These are phyloP conservation scores for Diaporthe ilicicola DNA, from an alignment of 2,329 filamentous ascomycete species.

Conservation along the genomic window DNA sequence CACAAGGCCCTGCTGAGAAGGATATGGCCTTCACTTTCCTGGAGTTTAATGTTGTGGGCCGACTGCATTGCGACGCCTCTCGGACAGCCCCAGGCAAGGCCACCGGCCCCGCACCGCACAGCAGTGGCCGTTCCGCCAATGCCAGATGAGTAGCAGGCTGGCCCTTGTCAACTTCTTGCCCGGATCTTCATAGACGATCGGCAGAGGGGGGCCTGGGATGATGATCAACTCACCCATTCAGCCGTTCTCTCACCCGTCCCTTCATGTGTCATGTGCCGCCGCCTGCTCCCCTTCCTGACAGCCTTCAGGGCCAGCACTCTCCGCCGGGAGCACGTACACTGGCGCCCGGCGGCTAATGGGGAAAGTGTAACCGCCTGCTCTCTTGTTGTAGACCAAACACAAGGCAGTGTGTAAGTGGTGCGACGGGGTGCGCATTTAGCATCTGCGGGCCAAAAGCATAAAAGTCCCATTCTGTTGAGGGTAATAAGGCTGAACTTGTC, in stretches of 20 bases:
- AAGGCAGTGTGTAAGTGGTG: too few relatives aligned
- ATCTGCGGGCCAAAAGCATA: slow-evolving; percentile 8
- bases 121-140: neutral
- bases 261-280: slow-evolving; percentile 7
- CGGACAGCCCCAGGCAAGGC: neutral
- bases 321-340: neutral
- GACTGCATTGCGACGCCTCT: neutral
- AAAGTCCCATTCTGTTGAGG: slow-evolving; percentile 8
- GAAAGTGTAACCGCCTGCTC: neutral
- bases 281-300: neutral
- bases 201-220: slow-evolving; percentile 16
- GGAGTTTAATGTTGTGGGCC: neutral
- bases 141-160: neutral
- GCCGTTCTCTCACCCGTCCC: neutral
- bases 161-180: slow-evolving; percentile 19
- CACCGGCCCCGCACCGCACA: neutral
- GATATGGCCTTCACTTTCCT: neutral
- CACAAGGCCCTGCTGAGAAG: neutral
- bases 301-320: neutral
- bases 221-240: slow-evolving; percentile 11
- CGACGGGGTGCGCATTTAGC: neutral
- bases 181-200: slow-evolving; percentile 17
- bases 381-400: too few relatives aligned
- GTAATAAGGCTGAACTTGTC: slow-evolving; percentile 11
- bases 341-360: neutral